These are phyloP conservation scores for Colletotrichum australisinense DNA, from an alignment of 2,329 filamentous ascomycete genomes.

Conservation along the genomic window DNA sequence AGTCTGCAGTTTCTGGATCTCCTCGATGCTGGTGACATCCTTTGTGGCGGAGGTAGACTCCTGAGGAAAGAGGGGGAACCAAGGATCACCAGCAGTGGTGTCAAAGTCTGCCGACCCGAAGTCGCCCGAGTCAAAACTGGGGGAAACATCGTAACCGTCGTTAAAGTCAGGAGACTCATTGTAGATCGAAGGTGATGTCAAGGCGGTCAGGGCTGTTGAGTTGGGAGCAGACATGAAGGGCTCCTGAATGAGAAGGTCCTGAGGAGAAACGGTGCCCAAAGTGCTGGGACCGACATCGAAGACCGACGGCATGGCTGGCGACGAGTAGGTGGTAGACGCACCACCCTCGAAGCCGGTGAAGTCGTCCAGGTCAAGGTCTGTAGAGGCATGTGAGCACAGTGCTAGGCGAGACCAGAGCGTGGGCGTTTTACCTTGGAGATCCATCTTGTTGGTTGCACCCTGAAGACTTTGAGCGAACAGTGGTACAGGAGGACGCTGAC, in stretches of 20 bases:
- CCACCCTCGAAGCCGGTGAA: slow-evolving; percentile 68
- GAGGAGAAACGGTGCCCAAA: slow-evolving; percentile 82
- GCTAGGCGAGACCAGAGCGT: slow-evolving; percentile 32
- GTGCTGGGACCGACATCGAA: slow-evolving; percentile 68
- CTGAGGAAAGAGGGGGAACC: slow-evolving; percentile 80
- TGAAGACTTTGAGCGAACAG: slow-evolving; percentile 74
- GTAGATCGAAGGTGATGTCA: slow-evolving; percentile 86
- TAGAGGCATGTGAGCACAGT: neutral
- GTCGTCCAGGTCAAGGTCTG: slow-evolving; percentile 63
- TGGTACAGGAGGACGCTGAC: slow-evolving; percentile 74
- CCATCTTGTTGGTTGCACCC: slow-evolving; percentile 62
- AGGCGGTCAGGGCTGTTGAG: slow-evolving; percentile 82
- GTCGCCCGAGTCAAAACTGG: slow-evolving; percentile 74
- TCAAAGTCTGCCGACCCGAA: slow-evolving; percentile 67
- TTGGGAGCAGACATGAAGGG: slow-evolving; percentile 81
- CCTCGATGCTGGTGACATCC: slow-evolving; percentile 37
- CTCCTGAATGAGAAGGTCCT: slow-evolving; percentile 80
- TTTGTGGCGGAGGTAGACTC: slow-evolving; percentile 41
- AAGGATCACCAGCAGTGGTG: slow-evolving; percentile 63
- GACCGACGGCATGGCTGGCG: slow-evolving; percentile 60
- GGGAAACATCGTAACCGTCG: slow-evolving; percentile 82
- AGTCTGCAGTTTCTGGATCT: slow-evolving; percentile 24
- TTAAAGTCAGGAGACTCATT: slow-evolving; percentile 80
- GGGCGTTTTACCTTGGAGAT: slow-evolving; percentile 61
- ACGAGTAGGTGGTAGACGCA: slow-evolving; percentile 62